phyloP scores from a whole-genome alignment of 2,329 filamentous ascomycete species.

The Hymenoscyphus fructigenus region DNA sequence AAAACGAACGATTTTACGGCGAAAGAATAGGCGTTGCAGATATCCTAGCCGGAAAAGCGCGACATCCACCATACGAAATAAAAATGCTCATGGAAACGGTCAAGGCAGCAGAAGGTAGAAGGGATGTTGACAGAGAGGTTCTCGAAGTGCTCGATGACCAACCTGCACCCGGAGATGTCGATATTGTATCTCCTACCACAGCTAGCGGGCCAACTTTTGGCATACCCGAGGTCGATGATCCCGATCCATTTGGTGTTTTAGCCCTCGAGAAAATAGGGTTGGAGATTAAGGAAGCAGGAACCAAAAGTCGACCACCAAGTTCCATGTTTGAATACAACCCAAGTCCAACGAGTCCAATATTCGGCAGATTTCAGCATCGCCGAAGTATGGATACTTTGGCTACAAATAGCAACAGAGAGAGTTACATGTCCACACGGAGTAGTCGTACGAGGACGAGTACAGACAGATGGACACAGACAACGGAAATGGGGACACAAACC shows the following conservation, averaged over 20 bases:
- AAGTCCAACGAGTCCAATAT: slow-evolving; percentile 71
- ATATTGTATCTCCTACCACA: slow-evolving; percentile 45
- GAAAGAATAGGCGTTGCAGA: slow-evolving; percentile 60
- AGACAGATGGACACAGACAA: slow-evolving; percentile 69
- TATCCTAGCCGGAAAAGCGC: slow-evolving; percentile 48
- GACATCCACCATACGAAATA: slow-evolving; percentile 39
- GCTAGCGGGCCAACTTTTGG: slow-evolving; percentile 62
- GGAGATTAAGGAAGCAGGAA: slow-evolving; percentile 87
- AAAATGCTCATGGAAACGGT: slow-evolving; percentile 65
- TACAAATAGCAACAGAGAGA: slow-evolving; percentile 66
- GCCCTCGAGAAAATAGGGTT: slow-evolving; percentile 88
- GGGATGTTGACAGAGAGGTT: slow-evolving; percentile 67
- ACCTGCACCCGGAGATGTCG: slow-evolving; percentile 74
- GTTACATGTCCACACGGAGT: slow-evolving; percentile 69
- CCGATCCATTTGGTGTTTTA: slow-evolving; percentile 87
- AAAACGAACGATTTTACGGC: slow-evolving; percentile 84
- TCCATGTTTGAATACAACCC: slow-evolving; percentile 83
- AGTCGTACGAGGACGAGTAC: slow-evolving; percentile 44
- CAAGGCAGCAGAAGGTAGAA: slow-evolving; percentile 82
- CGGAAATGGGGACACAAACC: slow-evolving; percentile 63
- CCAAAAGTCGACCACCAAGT: slow-evolving; percentile 68
- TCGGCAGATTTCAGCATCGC: slow-evolving; percentile 50
- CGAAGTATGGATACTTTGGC: slow-evolving; percentile 67
- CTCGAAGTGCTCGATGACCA: slow-evolving; percentile 63
- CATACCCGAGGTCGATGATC: slow-evolving; percentile 75